Evolutionary conservation across 148 eudicot genomes (phyloP), one percentile per base, ranked within the genome.

Genomic region (Polygonum maritimum): DNA sequence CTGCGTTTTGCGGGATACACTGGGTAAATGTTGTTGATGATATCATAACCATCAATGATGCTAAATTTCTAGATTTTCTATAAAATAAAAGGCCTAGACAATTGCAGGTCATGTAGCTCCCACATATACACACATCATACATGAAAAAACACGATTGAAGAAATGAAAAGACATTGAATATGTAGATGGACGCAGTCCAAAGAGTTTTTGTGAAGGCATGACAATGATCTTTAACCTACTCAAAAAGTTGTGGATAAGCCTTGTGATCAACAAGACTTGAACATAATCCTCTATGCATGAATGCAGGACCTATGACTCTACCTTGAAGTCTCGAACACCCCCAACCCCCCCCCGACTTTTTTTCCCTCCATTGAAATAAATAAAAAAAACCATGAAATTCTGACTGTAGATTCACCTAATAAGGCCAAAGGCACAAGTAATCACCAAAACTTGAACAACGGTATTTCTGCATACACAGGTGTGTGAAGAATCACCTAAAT

Each of bases 121-220:
- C n/a, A 15, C 18, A 44, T 1, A 14, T 49, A 49, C 55, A 48
- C 14, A 49, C 60, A 18, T 54, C 19, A 54, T 48, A 11, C 49
- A 14, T n/a, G 45, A n/a, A 54, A 19, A n/a, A 54, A 54, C 60
- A 19, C 22, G 1, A 7, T 21, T 4, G 57, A n/a, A 21, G 19
- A n/a, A 54, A 54, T 4, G 7, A 54, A 18, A 21, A 54, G 60
- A 31, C 38, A 31, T 33, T 62, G 38, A 62, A 62, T 33, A 26
- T 62, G 67, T 62, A 62, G 39, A 62, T 62, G 38, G 69, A 62
- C 69, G 69, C 69, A 62, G 39, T 62, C 26, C 69, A 62, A 31
- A 62, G 69, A 62, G 69, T 62, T 62, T 62, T 62, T 62, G 69
- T 62, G 69, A 62, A 62, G 39, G 69, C 69, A 62, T 62, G 69